Evolutionary conservation across 2,329 filamentous ascomycete genomes (phyloP).

Genomic region (Xylariaceae sp.): DNA sequence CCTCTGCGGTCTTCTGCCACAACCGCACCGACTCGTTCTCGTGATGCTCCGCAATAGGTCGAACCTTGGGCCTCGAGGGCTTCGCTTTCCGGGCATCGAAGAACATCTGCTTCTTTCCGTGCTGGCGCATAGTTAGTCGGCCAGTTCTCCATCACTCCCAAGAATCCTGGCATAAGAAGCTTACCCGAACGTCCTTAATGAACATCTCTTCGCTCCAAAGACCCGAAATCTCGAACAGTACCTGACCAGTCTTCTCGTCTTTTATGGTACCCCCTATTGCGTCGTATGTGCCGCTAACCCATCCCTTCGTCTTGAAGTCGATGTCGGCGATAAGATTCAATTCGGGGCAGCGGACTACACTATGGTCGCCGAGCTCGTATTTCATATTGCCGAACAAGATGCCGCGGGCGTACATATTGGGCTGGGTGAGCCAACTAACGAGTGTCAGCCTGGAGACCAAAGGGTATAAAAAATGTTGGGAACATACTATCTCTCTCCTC

Average conservation of each 20-base stretch:
- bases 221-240: conserved; percentile 86
- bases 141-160: neutral
- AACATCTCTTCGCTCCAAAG: conserved; percentile 94
- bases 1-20: conserved; percentile 76
- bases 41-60: conserved; percentile 79
- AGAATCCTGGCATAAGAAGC: conserved; percentile 24
- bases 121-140: conserved; percentile 46
- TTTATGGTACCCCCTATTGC: conserved; percentile 89
- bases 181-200: conserved; percentile 74
- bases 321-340: conserved; percentile 81
- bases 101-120: conserved; percentile 79
- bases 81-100: conserved; percentile 81
- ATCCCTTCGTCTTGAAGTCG: conserved; percentile 98
- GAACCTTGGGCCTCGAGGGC: conserved; percentile 65
- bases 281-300: conserved; percentile 94
- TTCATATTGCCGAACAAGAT: conserved; percentile 99
- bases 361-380: conserved; percentile 96
- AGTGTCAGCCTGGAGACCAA: conserved; percentile 6
- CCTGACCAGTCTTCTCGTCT: conserved; percentile 78
- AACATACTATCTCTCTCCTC: conserved; percentile 81
- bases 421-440: conserved; percentile 79
- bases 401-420: conserved; percentile 97
- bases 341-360: conserved; percentile 86
- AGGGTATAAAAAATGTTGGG: neutral
- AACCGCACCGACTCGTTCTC: conserved; percentile 85